phyloP scores from a whole-genome alignment of 768 basidiomycete species.

The Macrolepiota fuliginosa region DNA sequence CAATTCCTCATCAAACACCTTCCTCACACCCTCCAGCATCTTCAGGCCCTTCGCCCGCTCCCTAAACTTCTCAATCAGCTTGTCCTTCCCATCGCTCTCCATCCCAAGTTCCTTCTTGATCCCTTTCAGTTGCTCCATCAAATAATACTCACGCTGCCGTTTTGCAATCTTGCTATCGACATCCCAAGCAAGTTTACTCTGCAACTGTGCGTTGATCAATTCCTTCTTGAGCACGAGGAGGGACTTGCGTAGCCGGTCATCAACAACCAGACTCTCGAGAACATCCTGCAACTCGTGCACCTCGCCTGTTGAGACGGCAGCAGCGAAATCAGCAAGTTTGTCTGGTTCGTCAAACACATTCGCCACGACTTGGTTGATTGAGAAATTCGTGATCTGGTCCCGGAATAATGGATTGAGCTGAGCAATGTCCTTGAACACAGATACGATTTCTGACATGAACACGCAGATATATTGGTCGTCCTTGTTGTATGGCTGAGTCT shows the following conservation, averaged over 20 bases:
- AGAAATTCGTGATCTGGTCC: too few species aligned
- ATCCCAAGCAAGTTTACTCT: slow-evolving; percentile 90
- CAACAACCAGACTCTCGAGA: slow-evolving; percentile 80
- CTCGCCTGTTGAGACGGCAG: slow-evolving; percentile 92
- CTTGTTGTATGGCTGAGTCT: slow-evolving; percentile 80
- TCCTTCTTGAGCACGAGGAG: slow-evolving; percentile 94
- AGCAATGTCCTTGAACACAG: slow-evolving; percentile 99
- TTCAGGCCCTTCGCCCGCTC: slow-evolving; percentile 77
- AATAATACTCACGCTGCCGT: slow-evolving; percentile 91
- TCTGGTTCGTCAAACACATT: slow-evolving; percentile 98
- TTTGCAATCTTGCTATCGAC: too few species aligned
- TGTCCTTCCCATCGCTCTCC: slow-evolving; percentile 94
- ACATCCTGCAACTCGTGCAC: too few species aligned
- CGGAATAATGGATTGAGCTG: too few species aligned
- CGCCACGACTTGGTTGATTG: slow-evolving; percentile 85
- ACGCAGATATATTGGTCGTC: slow-evolving; percentile 94
- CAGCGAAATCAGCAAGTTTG: slow-evolving; percentile 96
- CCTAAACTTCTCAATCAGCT: slow-evolving; percentile 88
- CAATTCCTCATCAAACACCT: too few species aligned
- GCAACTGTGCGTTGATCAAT: slow-evolving; percentile 90
- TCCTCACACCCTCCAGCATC: slow-evolving; percentile 87
- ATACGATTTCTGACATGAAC: slow-evolving; percentile 94
- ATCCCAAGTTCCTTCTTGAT: too few species aligned
- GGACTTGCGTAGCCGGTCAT: slow-evolving; percentile 87
- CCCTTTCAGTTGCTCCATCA: too few species aligned